Base-by-base conservation (phyloP, 2,329 filamentous ascomycete species). In the Penicillium sp. region DNA sequence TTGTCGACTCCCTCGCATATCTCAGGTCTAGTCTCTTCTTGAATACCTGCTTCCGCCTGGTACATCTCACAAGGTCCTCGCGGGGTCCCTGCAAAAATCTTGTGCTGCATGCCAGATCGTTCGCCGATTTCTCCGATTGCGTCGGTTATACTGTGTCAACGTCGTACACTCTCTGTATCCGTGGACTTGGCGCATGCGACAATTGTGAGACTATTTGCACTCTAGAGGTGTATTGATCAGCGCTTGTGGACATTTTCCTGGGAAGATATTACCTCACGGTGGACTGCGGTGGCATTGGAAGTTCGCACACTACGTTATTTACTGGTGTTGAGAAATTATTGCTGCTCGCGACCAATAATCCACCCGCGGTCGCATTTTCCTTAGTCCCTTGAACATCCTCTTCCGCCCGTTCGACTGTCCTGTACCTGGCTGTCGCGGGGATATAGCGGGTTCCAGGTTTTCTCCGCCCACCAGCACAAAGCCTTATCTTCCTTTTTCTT, bases 121-220 rank as follows among this genome's bases (percentile, higher is more conserved):
- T 58, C 53, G 59, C 47, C 49, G 57, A 58, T 62, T 67, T 48
- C 63, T 49, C 67, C 62, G 63, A 63, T 63, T 66, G 57, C 58
- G 47, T 62, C 57, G 57, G 47, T 61, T 54, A 61, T 60, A 39
- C 51, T 11, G 22, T 39, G 43, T 57, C 54, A 41, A 59, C 25
- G 28, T 54, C 42, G 50, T 43, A 54, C 45, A 56, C 15, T 48
- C 43, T 34, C 55, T 25, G 34, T 31, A 25, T 43, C 51, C 39
- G 41, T 43, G 31, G 52, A 45, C 39, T 53, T 48, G 41, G 58
- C 57, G 43, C 54, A 60, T 67, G 58, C 63, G 37, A 63, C 64
- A 48, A 61, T 45, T 47, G 52, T 53, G 54, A 64, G 57, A 63
- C 59, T 25, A 49, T 53, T 41, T 39, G 35, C 48, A 39, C 45